Evolutionary conservation across 768 basidiomycete species (phyloP).

Genomic region (Mycena sanguinolenta): DNA sequence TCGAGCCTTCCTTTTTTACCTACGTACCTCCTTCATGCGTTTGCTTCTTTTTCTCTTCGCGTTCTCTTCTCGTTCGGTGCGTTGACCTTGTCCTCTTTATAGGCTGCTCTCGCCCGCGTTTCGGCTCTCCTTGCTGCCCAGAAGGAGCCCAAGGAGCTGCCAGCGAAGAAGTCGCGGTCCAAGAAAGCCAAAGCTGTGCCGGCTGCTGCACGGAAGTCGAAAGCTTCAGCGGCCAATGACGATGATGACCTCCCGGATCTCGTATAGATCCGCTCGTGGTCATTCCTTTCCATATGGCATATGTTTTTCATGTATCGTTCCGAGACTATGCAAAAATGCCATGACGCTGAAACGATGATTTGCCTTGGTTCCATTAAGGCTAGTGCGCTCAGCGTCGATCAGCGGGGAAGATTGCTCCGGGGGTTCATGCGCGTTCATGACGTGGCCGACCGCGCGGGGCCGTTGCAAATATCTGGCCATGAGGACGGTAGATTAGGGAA

Average conservation of each 20-base stretch:
- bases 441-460: no score
- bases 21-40: conserved; percentile 31
- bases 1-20: conserved; percentile 24
- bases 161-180: conserved; percentile 79
- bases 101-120: conserved; percentile 84
- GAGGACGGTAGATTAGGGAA: no score
- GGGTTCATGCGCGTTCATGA: no score
- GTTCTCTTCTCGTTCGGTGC: conserved; percentile 26
- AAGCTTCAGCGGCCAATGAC: conserved; percentile 26
- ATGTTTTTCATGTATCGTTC: conserved; percentile 20
- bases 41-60: conserved; percentile 35
- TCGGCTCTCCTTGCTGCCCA: conserved; percentile 80
- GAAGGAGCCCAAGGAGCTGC: conserved; percentile 76
- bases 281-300: neutral
- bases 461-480: no score
- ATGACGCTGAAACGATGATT: neutral
- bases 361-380: no score
- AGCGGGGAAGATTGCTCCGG: no score
- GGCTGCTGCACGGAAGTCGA: conserved; percentile 33
- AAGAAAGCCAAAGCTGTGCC: conserved; percentile 65
- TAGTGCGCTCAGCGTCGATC: no score
- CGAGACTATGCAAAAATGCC: conserved; percentile 13
- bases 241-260: conserved; percentile 36
- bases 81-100: neutral
- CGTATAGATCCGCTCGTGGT: conserved; percentile 17